These are phyloP conservation scores for Acanthamoeba castellanii DNA, from an alignment of 208 protist species.

Conservation along the genomic window DNA sequence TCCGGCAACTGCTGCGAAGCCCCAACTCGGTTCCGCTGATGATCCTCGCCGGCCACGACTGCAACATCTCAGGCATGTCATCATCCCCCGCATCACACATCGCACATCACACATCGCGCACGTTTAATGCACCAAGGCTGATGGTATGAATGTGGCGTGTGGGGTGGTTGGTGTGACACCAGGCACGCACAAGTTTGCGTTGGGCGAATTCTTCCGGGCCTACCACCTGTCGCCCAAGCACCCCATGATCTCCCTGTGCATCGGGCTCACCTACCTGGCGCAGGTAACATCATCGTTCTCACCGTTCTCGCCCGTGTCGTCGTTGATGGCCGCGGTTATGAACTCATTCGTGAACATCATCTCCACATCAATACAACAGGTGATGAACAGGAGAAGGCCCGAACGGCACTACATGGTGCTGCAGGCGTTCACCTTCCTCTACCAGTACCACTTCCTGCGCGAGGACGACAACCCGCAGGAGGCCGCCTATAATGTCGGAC, in stretches of 20 bases:
- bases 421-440: constrained; percentile 64
- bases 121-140: not conserved
- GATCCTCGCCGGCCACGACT: constrained; percentile 57
- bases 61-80: constrained; percentile 29
- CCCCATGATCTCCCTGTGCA: constrained; percentile 33
- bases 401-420: constrained; percentile 58
- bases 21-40: constrained; percentile 55
- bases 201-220: constrained; percentile 53
- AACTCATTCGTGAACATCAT: not conserved
- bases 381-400: constrained; percentile 41
- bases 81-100: not conserved
- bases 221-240: constrained; percentile 35
- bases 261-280: constrained; percentile 38
- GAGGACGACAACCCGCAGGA: constrained; percentile 1
- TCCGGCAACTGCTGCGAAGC: constrained; percentile 39
- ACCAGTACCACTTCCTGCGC: constrained; percentile 63
- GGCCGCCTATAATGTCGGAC: constrained; percentile 9
- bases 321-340: not conserved
- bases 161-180: not conserved
- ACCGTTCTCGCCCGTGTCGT: not conserved
- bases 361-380: not conserved
- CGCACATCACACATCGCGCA: not conserved
- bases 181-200: constrained; percentile 54
- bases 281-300: not conserved
- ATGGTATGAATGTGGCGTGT: not conserved